Base-by-base conservation (phyloP, 129 eudicot species). In the Flaveria linearis region DNA sequence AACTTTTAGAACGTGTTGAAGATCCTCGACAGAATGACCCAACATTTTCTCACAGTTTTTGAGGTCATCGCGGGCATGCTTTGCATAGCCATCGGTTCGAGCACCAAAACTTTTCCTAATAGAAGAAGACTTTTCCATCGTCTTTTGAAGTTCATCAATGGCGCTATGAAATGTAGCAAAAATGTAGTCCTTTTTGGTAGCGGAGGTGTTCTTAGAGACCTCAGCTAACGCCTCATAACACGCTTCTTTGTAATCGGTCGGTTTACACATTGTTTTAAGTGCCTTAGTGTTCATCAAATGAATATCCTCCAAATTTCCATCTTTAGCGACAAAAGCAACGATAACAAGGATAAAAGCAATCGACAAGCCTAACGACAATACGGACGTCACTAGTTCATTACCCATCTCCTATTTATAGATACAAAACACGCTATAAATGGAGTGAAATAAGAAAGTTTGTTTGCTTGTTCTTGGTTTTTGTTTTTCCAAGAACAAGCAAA, bases 131-230 rank as follows among this genome's bases (percentile, higher is more conserved):
- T 77, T 83, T 0, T 63, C 78, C 23, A 81, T 53, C 12, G 79
- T 84, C 5, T 64, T 60, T 18, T 84, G 76, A n/a, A 88, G 75
- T 76, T 86, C 92, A 0, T 52, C 72, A 4, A 83, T 55, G 50
- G 89, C 73, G 72, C 80, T 82, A 30, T 71, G 26, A 3, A 87
- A 47, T 7, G 79, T 72, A 0, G 90, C 92, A 42, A 61, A 60
- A 25, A 91, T 43, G 79, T 80, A 86, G 72, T 91, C 92, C 57
- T 69, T 78, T 12, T 80, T 76, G 46, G 88, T 86, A 57, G 97
- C 79, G 1, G 88, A 76, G 1, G 82, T 17, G 80, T 91, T 88
- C 66, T 81, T 83, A 7, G 90, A 82, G 3, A 78, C 86, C 9
- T 75, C 28, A 1, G 60, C 46, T 16, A 91, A 83, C 33, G 82